Conservation (phyloP, 2,329 filamentous ascomycete species). For the Sporothrix curviconia region DNA sequence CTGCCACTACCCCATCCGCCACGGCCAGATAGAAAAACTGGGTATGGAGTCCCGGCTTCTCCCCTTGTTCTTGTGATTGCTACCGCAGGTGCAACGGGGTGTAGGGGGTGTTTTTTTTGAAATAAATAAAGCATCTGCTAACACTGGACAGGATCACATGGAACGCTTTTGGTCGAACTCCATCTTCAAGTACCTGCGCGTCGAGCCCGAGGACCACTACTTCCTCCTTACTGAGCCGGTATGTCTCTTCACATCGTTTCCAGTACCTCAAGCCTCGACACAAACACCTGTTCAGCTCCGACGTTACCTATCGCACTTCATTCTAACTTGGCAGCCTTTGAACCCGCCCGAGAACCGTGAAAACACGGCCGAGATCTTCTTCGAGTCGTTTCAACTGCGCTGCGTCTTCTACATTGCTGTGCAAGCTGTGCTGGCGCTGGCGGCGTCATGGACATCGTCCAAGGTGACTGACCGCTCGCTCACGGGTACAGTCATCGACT, state of each 20-base stretch:
- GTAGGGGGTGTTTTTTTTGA: background rate
- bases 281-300: no score
- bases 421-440: constrained; percentile 90
- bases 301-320: background rate
- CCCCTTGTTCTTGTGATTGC: no score
- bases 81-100: no score
- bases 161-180: constrained; percentile 99
- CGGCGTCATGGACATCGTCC: constrained; percentile 96
- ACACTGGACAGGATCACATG: constrained; percentile 78
- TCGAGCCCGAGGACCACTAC: constrained; percentile 97
- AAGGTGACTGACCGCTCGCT: constrained; percentile 95
- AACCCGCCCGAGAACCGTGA: constrained; percentile 98
- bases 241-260: constrained; percentile 33
- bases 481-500: constrained; percentile 97
- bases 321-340: constrained; percentile 57
- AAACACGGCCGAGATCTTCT: constrained; percentile 99
- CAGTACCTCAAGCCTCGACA: no score
- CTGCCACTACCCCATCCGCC: constrained; percentile 95
- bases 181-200: constrained; percentile 98
- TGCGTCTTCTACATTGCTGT: constrained; percentile 97
- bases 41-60: constrained; percentile 48
- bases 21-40: constrained; percentile 99
- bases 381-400: constrained; percentile 99
- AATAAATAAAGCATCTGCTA: background rate
- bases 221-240: constrained; percentile 97